Conservation (phyloP, 192 early-diverging fungal species). For the Coemansia erecta region DNA sequence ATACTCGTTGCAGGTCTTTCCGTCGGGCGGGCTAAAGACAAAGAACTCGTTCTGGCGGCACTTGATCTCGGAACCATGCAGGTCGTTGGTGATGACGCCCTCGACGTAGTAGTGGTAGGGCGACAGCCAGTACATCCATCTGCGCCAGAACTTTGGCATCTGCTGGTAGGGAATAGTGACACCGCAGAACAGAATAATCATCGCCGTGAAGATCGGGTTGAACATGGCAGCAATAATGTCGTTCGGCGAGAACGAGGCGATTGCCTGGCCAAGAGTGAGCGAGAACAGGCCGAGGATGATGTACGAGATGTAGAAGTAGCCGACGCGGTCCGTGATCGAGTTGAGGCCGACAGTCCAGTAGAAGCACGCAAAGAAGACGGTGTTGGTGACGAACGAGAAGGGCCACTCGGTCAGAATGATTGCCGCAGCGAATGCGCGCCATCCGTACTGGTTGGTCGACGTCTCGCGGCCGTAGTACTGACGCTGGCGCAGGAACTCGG, state of each 20-base stretch:
- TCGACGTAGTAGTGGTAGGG: slow-evolving; percentile 71
- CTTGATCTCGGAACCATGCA: slow-evolving; percentile 48
- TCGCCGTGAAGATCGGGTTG: slow-evolving; percentile 66
- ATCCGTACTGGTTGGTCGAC: slow-evolving; percentile 66
- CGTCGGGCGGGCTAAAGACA: slow-evolving; percentile 44
- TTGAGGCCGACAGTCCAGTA: slow-evolving; percentile 78
- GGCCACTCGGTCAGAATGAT: slow-evolving; percentile 70
- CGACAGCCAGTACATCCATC: slow-evolving; percentile 69
- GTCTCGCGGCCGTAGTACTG: slow-evolving; percentile 66
- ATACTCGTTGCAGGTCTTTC: slow-evolving; percentile 57
- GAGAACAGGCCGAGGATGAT: slow-evolving; percentile 64
- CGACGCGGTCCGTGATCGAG: slow-evolving; percentile 40
- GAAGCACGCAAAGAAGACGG: slow-evolving; percentile 67
- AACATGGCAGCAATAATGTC: slow-evolving; percentile 59
- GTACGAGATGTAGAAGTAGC: slow-evolving; percentile 66
- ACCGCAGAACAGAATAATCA: slow-evolving; percentile 70
- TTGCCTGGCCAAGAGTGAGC: slow-evolving; percentile 66
- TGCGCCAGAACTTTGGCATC: slow-evolving; percentile 69
- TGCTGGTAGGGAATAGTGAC: slow-evolving; percentile 60
- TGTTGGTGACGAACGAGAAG: slow-evolving; percentile 61
- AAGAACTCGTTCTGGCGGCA: slow-evolving; percentile 57
- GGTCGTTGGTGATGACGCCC: slow-evolving; percentile 60
- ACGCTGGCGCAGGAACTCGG: slow-evolving; percentile 66
- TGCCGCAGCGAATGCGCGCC: slow-evolving; percentile 62
- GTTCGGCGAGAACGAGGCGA: slow-evolving; percentile 65